Base-by-base conservation (phyloP, 495 filamentous ascomycete genomes). In the Tirmania nivea region DNA sequence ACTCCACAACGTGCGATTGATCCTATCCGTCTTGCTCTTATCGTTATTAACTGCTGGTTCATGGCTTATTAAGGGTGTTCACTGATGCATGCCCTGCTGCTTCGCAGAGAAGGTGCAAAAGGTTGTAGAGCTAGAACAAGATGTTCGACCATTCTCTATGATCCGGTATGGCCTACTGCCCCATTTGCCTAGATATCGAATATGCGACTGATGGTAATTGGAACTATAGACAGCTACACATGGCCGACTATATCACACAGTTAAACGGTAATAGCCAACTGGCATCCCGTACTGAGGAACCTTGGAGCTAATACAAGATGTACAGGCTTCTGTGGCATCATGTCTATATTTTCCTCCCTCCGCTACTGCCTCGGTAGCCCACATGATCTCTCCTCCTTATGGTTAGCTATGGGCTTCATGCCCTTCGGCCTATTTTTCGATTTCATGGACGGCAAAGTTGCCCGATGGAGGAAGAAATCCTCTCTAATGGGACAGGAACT, bases 401-500 rank as follows among this genome's bases (percentile, higher is more conserved):
- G 80, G 75, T 66, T 78, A 21, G 89, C 92, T 16, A 79, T 97
- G 49, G 77, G 69, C 0, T 84, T 95, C 66, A 83, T 95, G 71
- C 89, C 89, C 2, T 82, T 95, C 34, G 90, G 88, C 2, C 75
- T 96, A 3, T 95, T 95, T 71, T 97, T 97, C 67, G 90, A 97
- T 66, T 94, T 94, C 63, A 86, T 96, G 79, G 90, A 97, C 67
- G 90, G 90, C 58, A 90, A 84, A 61, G 87, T 97, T 42, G 90
- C 90, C 55, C 71, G 90, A 52, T 96, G 90, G 92, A 75, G 92
- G 62, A 80, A 84, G 67, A 96, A 95, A 77, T 86, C 84, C 56
- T 88, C 82, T 54, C 70, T 96, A 62, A 96, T 97, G 90, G 90
- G 90, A 3, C 90, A 96, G 67, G 90, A 96, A 69, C 72, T 97